Evolutionary conservation across 805 yeast species (phyloP), one percentile per base, ranked within the genome.

Genomic region (Wilhelminamyces savonicus): DNA sequence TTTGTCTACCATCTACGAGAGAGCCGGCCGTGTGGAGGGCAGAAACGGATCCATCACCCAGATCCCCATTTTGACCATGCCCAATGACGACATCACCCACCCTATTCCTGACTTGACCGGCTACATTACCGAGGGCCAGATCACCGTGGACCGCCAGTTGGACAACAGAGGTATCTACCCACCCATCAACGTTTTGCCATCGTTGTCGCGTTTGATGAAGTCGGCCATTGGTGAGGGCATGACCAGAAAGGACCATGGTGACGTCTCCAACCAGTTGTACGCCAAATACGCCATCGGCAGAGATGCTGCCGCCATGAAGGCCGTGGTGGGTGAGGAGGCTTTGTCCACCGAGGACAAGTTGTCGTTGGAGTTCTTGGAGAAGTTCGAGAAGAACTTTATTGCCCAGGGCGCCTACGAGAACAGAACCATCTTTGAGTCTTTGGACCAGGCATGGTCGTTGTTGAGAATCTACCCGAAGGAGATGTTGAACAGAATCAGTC

Each of bases 51-150:
- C 98, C 27, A 92, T 92, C 57, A 92, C 99, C 27, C 99, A 92
- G 71, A 84, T 92, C 59, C 99, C 99, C 38, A 92, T 92, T 60
- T 78, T 92, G 62, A 87, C 97, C 43, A 94, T 92, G 99, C 99
- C 99, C 47, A 92, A 92, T 73, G 98, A 92, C 66, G 99, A 92
- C 72, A 92, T 92, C 58, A 92, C 97, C 44, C 99, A 92, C 69
- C 99, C 99, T 52, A 92, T 92, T 71, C 99, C 99, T 31, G 99
- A 92, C 81, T 82, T 92, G 71, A 92, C 99, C 25, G 99, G 99
- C 48, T 92, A 94, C 65, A 92, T 92, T 59, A 92, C 99, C 27
- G 99, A 92, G 68, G 99, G 99, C 36, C 99, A 92, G 74, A 92
- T 92, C 54, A 90, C 82, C 41, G 81, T 92, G 48, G 99, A 92